These are phyloP conservation scores for Kazachstania psychrophila DNA, from an alignment of 805 yeast species.

Conservation along the genomic window DNA sequence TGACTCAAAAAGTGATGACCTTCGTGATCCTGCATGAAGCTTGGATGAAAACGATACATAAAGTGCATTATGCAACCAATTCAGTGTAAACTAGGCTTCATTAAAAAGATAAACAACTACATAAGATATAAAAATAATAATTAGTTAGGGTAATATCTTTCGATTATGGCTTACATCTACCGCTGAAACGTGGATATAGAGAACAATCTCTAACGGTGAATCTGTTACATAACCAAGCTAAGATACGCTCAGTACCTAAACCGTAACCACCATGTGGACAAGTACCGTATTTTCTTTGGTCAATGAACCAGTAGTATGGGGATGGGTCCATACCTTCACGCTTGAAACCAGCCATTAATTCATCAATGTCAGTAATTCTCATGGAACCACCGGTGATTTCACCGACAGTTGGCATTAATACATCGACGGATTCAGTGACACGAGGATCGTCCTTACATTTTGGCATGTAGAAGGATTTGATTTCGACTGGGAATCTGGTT, in stretches of 20 bases:
- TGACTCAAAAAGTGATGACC: too few relatives aligned
- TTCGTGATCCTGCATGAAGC: too few relatives aligned
- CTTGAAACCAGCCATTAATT: slow-evolving; percentile 80
- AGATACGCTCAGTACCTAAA: slow-evolving; percentile 92
- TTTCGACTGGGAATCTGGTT: slow-evolving; percentile 91
- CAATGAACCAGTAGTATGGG: slow-evolving; percentile 92
- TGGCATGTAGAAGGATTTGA: slow-evolving; percentile 97
- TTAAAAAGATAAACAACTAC: too few relatives aligned
- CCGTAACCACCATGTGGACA: slow-evolving; percentile 99
- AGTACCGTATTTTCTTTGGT: slow-evolving; percentile 93
- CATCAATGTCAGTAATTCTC: slow-evolving; percentile 82
- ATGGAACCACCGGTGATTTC: slow-evolving; percentile 98
- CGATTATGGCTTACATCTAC: slow-evolving; percentile 86
- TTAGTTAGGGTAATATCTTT: background rate
- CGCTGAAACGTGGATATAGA: slow-evolving; percentile 93
- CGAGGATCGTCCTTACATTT: slow-evolving; percentile 82
- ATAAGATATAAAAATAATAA: background rate
- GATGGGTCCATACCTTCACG: slow-evolving; percentile 81
- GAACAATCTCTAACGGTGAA: slow-evolving; percentile 98
- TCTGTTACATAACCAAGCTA: slow-evolving; percentile 97
- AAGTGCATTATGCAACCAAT: too few relatives aligned
- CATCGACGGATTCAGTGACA: slow-evolving; percentile 97
- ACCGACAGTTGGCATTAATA: slow-evolving; percentile 97
- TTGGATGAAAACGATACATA: too few relatives aligned
- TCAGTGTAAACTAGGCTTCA: too few relatives aligned